Evolutionary conservation across 345 rosid genomes (phyloP).

Genomic region (Geranium rotundifolium): DNA sequence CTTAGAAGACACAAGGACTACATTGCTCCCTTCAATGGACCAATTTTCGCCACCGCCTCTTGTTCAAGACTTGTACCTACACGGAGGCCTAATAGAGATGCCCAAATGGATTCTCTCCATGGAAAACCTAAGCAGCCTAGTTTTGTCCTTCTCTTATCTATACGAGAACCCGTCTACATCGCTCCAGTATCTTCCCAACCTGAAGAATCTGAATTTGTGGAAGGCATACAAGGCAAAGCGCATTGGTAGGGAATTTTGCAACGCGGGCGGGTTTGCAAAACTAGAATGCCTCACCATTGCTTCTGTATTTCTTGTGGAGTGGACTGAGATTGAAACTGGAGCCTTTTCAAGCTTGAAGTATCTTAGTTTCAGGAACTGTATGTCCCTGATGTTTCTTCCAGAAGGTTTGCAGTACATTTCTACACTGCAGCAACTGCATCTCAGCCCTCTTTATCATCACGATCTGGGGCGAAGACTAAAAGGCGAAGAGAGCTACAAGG

Average conservation of each 20-base stretch:
- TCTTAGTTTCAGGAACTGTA: not conserved
- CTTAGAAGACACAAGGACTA: not conserved
- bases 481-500: no score
- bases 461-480: not conserved
- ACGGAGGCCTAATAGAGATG: not conserved
- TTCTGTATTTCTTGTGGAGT: not conserved
- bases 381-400: not conserved
- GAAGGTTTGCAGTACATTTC: not conserved
- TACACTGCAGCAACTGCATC: not conserved
- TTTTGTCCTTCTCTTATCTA: not conserved
- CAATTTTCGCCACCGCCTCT: slow-evolving; percentile 3
- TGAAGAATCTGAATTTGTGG: not conserved
- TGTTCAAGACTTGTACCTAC: not conserved
- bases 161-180: not conserved
- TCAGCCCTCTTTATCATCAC: not conserved
- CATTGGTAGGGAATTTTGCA: not conserved
- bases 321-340: not conserved
- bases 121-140: not conserved
- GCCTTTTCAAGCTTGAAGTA: not conserved
- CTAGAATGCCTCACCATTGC: not conserved
- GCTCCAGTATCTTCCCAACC: not conserved
- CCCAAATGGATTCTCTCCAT: not conserved
- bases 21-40: not conserved
- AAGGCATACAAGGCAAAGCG: not conserved
- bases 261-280: not conserved